Percentiles rank a stretch among this genome's conserved stretches.
These are phyloP conservation scores for Globisporangium perplexum DNA, from an alignment of 352 stramenopile species.

Conservation along the genomic window DNA sequence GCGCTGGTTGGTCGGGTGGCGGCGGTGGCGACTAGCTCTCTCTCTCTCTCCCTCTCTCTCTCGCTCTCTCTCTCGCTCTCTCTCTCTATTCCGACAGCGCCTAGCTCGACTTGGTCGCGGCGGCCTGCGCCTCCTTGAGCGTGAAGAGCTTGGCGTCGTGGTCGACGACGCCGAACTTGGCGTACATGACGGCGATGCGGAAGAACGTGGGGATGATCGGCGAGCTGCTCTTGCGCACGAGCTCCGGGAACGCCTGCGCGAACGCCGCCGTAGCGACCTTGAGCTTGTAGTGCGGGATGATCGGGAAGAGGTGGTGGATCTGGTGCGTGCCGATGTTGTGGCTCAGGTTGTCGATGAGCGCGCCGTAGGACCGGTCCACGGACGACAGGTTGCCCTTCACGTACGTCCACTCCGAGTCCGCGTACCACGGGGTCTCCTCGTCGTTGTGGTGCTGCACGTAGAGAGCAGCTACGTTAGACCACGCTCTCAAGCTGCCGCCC, in stretches of 20 bases:
- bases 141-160: conserved; percentile 60
- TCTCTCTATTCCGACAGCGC: not conserved
- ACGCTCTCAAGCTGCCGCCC: too few species aligned
- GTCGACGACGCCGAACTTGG: conserved; percentile 66
- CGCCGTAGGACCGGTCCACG: conserved; percentile 75
- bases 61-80: too few species aligned
- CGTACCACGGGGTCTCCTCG: conserved; percentile 80
- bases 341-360: conserved; percentile 76
- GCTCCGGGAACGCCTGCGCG: conserved; percentile 59
- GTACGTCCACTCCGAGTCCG: conserved; percentile 79
- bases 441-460: conserved; percentile 63
- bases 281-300: conserved; percentile 86
- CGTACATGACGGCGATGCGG: conserved; percentile 54
- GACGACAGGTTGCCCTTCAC: conserved; percentile 80
- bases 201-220: conserved; percentile 66
- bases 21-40: not conserved
- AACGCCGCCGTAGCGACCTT: conserved; percentile 57
- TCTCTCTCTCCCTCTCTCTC: too few species aligned
- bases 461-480: not conserved
- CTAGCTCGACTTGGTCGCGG: conserved; percentile 19
- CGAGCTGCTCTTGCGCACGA: conserved; percentile 62
- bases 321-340: conserved; percentile 87
- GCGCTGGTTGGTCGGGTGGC: too few species aligned
- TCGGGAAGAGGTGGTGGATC: conserved; percentile 84
- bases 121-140: conserved; percentile 48